Evolutionary conservation across 2,329 filamentous ascomycete genomes (phyloP), one percentile per base, ranked within the genome.

Genomic region (Fusarium sp.): DNA sequence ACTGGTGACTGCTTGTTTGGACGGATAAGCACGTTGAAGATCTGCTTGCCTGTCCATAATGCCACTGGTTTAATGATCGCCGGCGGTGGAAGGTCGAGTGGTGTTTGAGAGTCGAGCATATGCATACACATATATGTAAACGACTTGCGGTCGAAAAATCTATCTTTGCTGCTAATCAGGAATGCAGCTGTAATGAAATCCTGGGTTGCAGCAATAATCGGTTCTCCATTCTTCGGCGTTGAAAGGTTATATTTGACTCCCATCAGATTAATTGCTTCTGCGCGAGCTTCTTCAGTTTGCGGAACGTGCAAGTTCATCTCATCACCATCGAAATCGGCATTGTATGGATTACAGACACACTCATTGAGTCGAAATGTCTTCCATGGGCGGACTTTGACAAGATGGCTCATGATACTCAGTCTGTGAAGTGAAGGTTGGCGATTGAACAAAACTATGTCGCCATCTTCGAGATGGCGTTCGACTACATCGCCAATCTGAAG

Each of bases 261-360:
- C 96, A 99, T 99, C 50, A 99, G 84, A 73, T 95, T 94, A 76
- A 97, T 97, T 1, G 96, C 96, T 81, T 99, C 96, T 5, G 95
- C 93, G 62, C 96, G 89, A 14, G 96, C 95, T 81, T 99, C 96
- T 83, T 99, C 96, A 0, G 96, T 98, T 79, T 99, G 96, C 4
- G 96, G 96, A 18, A 99, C 95, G 82, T 99, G 96, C 50, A 99
- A 83, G 76, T 99, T 99, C 96, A 99, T 99, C 81, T 99, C 96
- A 76, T 99, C 96, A 66, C 96, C 96, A 77, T 99, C 96, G 75
- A 99, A 99, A 88, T 99, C 96, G 60, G 96, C 96, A 76, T 99
- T 99, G 86, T 99, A 99, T 6, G 96, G 96, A 68, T 93, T 95
- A 82, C 96, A 99, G 3, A 97, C 96, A 88, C 96, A 99, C 80